Evolutionary conservation across 805 yeast species (phyloP).

Genomic region (Pichia sporocuriosa): DNA sequence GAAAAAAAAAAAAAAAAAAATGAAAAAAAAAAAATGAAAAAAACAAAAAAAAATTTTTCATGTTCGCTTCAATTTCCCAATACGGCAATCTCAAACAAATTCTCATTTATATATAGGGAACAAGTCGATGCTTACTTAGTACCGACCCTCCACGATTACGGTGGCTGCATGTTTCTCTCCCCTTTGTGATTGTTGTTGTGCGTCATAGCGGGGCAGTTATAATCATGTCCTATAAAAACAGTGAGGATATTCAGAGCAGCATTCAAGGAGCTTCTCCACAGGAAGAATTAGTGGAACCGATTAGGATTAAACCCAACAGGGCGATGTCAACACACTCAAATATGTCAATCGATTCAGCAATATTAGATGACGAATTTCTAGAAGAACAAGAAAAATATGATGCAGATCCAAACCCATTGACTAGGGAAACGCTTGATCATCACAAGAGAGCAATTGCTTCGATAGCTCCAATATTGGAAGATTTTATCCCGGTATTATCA

Average conservation of each 20-base stretch:
- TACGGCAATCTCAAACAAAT: neutral
- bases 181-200: neutral
- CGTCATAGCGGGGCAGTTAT: neutral
- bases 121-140: too few relatives aligned
- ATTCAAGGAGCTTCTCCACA: neutral
- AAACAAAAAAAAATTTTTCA: conserved; percentile 3
- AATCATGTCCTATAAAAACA: neutral
- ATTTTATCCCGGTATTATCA: conserved; percentile 67
- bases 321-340: conserved; percentile 20
- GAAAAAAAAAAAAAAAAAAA: too few relatives aligned
- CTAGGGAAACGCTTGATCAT: conserved; percentile 28
- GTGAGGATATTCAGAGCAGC: neutral
- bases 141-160: too few relatives aligned
- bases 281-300: too few relatives aligned
- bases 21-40: neutral
- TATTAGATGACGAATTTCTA: conserved; percentile 6
- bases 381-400: conserved; percentile 21
- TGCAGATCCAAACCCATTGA: conserved; percentile 23
- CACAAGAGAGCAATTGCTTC: conserved; percentile 64
- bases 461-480: conserved; percentile 67
- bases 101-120: too few relatives aligned
- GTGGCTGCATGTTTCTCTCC: too few relatives aligned
- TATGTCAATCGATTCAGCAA: conserved; percentile 13
- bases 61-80: conserved; percentile 2
- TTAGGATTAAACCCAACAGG: conserved; percentile 5